Evolutionary conservation across 805 yeast species (phyloP).

Genomic region (Ogataea zsoltii): DNA sequence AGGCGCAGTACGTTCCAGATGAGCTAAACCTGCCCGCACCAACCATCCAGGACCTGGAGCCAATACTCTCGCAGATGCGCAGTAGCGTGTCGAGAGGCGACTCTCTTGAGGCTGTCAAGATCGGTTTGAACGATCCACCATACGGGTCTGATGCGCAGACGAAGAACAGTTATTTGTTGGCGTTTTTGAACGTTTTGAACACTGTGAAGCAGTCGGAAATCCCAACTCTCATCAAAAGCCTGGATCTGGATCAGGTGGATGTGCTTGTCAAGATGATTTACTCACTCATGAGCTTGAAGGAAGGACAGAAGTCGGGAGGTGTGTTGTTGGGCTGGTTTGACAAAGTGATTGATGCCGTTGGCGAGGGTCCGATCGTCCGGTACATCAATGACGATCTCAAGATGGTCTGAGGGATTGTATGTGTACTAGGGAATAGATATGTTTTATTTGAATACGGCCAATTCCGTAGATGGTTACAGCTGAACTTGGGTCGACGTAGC

Average conservation of each 20-base stretch:
- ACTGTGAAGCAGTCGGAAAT: conserved; percentile 71
- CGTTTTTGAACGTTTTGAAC: conserved; percentile 71
- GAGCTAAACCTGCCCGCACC: conserved; percentile 40
- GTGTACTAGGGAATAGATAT: conserved; percentile 4
- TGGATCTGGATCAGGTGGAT: conserved; percentile 68
- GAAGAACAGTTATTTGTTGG: conserved; percentile 50
- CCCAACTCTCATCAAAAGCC: conserved; percentile 54
- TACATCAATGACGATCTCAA: conserved; percentile 66
- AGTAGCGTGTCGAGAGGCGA: conserved; percentile 70
- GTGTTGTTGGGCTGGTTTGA: conserved; percentile 88
- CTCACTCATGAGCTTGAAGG: conserved; percentile 75
- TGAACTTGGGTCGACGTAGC: neutral
- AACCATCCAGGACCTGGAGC: conserved; percentile 53
- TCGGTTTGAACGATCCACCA: conserved; percentile 74
- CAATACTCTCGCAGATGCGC: conserved; percentile 59
- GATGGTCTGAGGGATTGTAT: conserved; percentile 8
- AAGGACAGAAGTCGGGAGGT: conserved; percentile 86
- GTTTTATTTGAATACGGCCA: neutral
- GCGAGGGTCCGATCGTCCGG: conserved; percentile 86
- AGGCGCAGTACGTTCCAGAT: conserved; percentile 44
- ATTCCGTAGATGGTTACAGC: neutral
- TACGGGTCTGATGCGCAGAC: conserved; percentile 69
- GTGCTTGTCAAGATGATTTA: conserved; percentile 81
- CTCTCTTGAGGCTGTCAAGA: conserved; percentile 61
- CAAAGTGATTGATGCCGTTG: conserved; percentile 78